A percentile compares a stretch with the other conserved stretches of the same genome.
phyloP scores from a whole-genome alignment of 495 filamentous ascomycete genomes.

The Aspergillus avenaceus region DNA sequence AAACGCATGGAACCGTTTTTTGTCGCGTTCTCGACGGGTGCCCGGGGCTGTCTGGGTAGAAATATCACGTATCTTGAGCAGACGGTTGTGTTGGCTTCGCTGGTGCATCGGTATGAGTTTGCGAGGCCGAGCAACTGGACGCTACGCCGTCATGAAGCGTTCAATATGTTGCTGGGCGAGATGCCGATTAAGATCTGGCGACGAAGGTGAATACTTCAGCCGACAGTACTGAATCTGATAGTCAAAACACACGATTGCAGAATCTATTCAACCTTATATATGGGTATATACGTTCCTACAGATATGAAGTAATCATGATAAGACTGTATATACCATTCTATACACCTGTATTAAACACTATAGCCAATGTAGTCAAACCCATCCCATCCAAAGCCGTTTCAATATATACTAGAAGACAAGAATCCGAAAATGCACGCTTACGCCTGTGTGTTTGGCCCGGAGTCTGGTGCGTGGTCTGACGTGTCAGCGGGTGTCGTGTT shows the following conservation, averaged over 20 bases:
- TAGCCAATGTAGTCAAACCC: no score
- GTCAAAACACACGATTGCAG: no score
- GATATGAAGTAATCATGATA: no score
- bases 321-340: no score
- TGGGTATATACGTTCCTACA: no score
- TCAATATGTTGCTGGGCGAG: slow-evolving; percentile 11
- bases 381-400: background rate
- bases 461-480: background rate
- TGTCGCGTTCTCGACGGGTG: slow-evolving; percentile 32
- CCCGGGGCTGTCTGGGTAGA: slow-evolving; percentile 15
- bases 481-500: no score
- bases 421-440: background rate
- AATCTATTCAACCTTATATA: no score
- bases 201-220: no score
- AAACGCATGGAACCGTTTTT: slow-evolving; percentile 30
- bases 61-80: slow-evolving; percentile 34
- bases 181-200: slow-evolving; percentile 14
- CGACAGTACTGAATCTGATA: no score
- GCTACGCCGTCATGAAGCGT: slow-evolving; percentile 9
- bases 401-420: background rate
- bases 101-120: slow-evolving; percentile 33
- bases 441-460: slow-evolving; percentile 2
- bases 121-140: slow-evolving; percentile 18
- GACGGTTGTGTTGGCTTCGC: slow-evolving; percentile 22
- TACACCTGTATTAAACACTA: background rate